phyloP scores from a whole-genome alignment of 2,329 filamentous ascomycete genomes.

The Emmonsia crescens region DNA sequence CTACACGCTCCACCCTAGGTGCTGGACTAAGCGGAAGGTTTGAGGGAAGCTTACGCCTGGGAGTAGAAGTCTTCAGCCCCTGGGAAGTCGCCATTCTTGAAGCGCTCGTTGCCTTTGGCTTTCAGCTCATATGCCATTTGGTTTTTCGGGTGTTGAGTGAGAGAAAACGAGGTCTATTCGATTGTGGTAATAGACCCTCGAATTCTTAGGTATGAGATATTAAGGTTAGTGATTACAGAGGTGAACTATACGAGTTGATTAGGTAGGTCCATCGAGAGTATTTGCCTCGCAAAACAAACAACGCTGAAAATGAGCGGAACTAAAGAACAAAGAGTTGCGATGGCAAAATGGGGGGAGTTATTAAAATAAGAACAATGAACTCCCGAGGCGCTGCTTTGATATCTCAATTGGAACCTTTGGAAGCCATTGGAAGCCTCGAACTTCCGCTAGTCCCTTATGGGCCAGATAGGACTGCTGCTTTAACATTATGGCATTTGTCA shows the following conservation, averaged over 20 bases:
- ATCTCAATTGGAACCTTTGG: neutral
- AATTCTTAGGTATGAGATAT: neutral
- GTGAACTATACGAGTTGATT: neutral
- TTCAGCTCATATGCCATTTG: constrained; percentile 31
- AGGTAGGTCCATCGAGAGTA: neutral
- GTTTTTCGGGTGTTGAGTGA: neutral
- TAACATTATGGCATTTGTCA: neutral
- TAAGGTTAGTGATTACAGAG: neutral
- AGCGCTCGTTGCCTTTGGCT: constrained; percentile 36
- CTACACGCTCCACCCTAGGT: neutral
- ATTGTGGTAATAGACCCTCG: neutral
- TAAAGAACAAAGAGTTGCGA: neutral
- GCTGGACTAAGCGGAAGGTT: neutral
- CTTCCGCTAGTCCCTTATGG: neutral
- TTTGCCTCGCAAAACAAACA: neutral
- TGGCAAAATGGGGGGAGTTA: neutral
- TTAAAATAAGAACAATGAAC: neutral
- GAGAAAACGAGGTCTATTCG: neutral
- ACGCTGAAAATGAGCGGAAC: neutral
- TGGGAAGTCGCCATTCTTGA: constrained; percentile 34
- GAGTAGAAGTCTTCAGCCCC: constrained; percentile 38
- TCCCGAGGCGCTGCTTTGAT: neutral
- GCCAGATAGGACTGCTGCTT: neutral
- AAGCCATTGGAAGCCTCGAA: neutral
- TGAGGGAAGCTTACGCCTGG: constrained; percentile 30